phyloP scores from a whole-genome alignment of 2,329 filamentous ascomycete species.

The Penicillium corylophilum region DNA sequence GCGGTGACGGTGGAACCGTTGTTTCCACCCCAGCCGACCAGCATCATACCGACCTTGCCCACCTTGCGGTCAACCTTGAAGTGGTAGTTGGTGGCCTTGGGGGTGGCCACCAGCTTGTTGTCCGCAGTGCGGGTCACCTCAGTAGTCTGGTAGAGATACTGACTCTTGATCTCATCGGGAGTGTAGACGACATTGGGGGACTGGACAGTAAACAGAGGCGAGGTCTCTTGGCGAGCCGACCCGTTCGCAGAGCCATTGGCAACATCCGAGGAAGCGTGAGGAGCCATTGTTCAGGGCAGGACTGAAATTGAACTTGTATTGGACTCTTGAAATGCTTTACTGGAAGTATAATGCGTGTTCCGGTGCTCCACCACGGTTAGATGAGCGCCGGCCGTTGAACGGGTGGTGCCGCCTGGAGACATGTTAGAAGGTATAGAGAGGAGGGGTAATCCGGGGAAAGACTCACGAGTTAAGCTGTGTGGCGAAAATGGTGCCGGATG shows the following conservation, averaged over 20 bases:
- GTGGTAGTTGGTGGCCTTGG: constrained; percentile 87
- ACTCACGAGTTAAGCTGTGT: constrained; percentile 95
- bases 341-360: constrained; percentile 50
- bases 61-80: constrained; percentile 96
- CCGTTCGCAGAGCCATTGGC: constrained; percentile 57
- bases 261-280: constrained; percentile 72
- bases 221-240: constrained; percentile 43
- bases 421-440: constrained; percentile 8
- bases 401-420: constrained; percentile 77
- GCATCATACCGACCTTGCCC: constrained; percentile 92
- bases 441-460: background rate
- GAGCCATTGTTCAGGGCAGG: constrained; percentile 68
- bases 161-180: constrained; percentile 81
- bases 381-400: constrained; percentile 95
- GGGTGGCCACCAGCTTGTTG: constrained; percentile 78
- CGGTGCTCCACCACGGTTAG: constrained; percentile 78
- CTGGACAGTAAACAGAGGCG: constrained; percentile 75
- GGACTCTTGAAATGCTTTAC: constrained; percentile 39
- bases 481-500: constrained; percentile 92
- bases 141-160: constrained; percentile 96
- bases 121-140: constrained; percentile 68
- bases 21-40: constrained; percentile 97
- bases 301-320: constrained; percentile 46
- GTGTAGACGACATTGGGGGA: constrained; percentile 93
- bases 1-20: constrained; percentile 97